Evolutionary conservation across 2,329 filamentous ascomycete genomes (phyloP).

Genomic region (Aspergillus viridinutans): DNA sequence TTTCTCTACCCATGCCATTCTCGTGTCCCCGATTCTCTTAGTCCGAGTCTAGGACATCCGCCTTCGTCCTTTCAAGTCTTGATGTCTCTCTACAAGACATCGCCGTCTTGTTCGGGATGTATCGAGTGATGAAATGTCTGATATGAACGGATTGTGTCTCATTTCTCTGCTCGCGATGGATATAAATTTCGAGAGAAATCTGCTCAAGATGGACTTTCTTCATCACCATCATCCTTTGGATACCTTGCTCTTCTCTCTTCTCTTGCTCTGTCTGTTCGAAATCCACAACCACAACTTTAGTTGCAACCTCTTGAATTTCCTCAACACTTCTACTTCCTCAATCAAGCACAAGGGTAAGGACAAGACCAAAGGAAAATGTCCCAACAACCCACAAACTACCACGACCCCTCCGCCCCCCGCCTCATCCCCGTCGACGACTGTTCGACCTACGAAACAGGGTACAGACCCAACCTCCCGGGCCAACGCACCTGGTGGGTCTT

Average conservation of each 20-base stretch:
- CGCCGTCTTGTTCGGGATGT: not conserved
- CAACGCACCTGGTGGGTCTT: not conserved
- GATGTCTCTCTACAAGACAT: not conserved
- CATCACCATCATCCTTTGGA: not conserved
- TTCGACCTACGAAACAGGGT: not conserved
- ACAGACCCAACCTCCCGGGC: not conserved
- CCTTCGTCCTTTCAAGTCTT: not conserved
- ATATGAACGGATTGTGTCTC: not conserved
- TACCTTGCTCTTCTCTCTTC: not conserved
- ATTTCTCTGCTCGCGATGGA: not conserved
- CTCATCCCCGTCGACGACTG: not conserved
- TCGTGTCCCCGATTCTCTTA: not conserved
- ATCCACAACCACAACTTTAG: not conserved
- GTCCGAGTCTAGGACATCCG: not conserved
- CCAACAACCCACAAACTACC: not conserved
- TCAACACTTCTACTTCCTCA: not conserved
- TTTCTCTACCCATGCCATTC: not conserved
- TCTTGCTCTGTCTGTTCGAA: not conserved
- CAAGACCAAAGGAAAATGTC: not conserved
- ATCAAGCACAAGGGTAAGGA: not conserved
- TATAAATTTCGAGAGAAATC: not conserved
- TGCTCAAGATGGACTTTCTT: not conserved
- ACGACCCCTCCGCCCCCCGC: not conserved
- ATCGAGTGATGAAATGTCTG: not conserved
- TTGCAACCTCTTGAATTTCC: no score